Base-by-base conservation (phyloP, 225 moss, liverwort and hornwort genomes). In the Rhytidiadelphus loreus region DNA sequence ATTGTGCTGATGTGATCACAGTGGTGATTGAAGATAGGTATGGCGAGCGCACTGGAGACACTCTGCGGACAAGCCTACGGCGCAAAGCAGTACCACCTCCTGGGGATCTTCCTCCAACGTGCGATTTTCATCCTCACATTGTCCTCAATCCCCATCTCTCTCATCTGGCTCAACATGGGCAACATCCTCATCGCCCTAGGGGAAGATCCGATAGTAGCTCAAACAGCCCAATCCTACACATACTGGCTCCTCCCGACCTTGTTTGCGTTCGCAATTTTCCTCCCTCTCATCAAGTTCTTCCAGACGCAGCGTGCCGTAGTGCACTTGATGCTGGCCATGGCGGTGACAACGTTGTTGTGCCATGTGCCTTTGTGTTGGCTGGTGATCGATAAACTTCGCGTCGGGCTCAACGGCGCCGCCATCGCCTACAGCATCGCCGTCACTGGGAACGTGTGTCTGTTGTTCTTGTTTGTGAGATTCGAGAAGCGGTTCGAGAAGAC, bases 21-120 rank as follows among this genome's bases (percentile, higher is more conserved):
- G 35, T 73, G 57, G 73, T 44, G 73, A 69, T 80, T 85, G 81
- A 85, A 94, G 94, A 35, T 17, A 48, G 94, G 94, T 25, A 63
- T 94, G 90, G 77, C 92, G 55, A 86, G 86, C n/a, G 91, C 91
- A 28, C 72, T 94, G 62, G 94, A 94, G 89, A 94, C 91, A 17
- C 87, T 94, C 17, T 94, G 94, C 82, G 94, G 94, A 48, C 94
- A 94, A 90, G 94, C 92, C 3, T 94, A 86, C 72, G 94, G 94
- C 25, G 94, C 92, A 43, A 79, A 91, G 78, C 88, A 94, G 84
- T 93, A 93, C 50, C 89, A 88, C 63, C 57, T 94, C 65, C 90
- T 94, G 68, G 92, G 94, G 18, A 86, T 94, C 37, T 91, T 88
- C 57, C 24, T 93, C 48, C 94, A 92, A 33, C 92, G 94, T 13